A percentile compares a stretch with the other conserved stretches of the same genome.
Conservation (phyloP, 352 stramenopile species). For the Globisporangium middletonii region DNA sequence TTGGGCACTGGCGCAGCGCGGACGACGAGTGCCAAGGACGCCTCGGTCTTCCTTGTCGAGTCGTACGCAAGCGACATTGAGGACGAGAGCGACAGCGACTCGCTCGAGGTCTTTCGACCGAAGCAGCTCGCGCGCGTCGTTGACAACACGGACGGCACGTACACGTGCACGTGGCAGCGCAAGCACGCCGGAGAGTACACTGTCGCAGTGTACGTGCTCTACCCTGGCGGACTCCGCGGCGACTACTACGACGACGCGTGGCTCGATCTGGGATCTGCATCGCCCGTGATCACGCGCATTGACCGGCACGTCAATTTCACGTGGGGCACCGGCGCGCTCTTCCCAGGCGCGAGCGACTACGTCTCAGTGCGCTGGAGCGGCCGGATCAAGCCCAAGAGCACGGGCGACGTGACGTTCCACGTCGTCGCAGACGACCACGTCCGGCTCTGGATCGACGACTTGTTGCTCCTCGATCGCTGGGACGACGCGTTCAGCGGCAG, state of each 20-base stretch:
- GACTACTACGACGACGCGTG: slow-evolving; percentile 68
- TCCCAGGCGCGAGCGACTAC: slow-evolving; percentile 46
- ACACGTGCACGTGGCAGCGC: slow-evolving; percentile 45
- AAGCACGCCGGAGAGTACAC: slow-evolving; percentile 38
- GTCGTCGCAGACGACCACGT: slow-evolving; percentile 44
- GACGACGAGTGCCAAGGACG: slow-evolving; percentile 15
- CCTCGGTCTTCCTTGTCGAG: slow-evolving; percentile 28
- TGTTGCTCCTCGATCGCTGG: slow-evolving; percentile 63
- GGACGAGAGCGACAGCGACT: background rate
- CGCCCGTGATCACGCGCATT: slow-evolving; percentile 33
- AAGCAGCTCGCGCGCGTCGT: slow-evolving; percentile 18
- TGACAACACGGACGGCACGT: slow-evolving; percentile 27
- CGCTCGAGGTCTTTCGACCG: slow-evolving; percentile 14
- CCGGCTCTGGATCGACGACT: slow-evolving; percentile 58
- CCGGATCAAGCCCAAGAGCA: slow-evolving; percentile 40
- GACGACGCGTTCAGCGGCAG: slow-evolving; percentile 17
- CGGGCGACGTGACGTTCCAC: slow-evolving; percentile 34
- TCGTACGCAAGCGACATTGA: slow-evolving; percentile 22
- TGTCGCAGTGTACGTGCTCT: slow-evolving; percentile 51
- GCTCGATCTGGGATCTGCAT: slow-evolving; percentile 22
- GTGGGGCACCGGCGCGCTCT: slow-evolving; percentile 42
- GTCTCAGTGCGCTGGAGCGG: slow-evolving; percentile 62
- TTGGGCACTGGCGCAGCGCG: slow-evolving; percentile 27
- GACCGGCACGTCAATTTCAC: slow-evolving; percentile 73
- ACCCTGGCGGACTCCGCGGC: slow-evolving; percentile 46